These are phyloP conservation scores for Violaceomyces palustris DNA, from an alignment of 1,284 basidiomycete genomes.

Conservation along the genomic window DNA sequence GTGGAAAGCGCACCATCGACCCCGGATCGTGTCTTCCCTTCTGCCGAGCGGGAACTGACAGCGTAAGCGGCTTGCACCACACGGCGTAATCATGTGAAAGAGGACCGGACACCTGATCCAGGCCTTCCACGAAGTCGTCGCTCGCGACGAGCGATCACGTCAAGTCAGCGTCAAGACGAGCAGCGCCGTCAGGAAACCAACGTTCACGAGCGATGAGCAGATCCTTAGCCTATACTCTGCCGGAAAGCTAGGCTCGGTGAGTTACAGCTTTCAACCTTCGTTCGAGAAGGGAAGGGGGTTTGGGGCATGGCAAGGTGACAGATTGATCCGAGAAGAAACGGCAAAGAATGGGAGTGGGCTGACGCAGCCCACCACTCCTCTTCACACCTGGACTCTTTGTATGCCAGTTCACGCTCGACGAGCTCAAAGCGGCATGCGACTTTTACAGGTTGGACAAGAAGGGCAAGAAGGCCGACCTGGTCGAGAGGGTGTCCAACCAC, in stretches of 20 bases:
- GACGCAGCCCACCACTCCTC: too few species aligned
- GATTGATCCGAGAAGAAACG: too few species aligned
- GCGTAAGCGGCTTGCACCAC: not conserved
- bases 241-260: conserved; percentile 21
- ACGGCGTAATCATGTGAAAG: too few species aligned
- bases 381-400: too few species aligned
- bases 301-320: not conserved
- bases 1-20: too few species aligned
- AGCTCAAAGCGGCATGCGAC: conserved; percentile 34
- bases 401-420: conserved; percentile 23
- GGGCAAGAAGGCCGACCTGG: conserved; percentile 44
- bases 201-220: conserved; percentile 27
- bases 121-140: conserved; percentile 68
- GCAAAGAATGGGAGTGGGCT: too few species aligned
- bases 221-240: conserved; percentile 14
- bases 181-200: conserved; percentile 12
- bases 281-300: not conserved
- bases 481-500: conserved; percentile 23
- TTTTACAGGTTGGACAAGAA: conserved; percentile 33
- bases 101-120: conserved; percentile 69
- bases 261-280: not conserved
- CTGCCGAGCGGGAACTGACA: too few species aligned
- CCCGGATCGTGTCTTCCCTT: too few species aligned
- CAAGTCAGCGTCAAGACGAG: conserved; percentile 9
- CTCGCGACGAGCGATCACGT: conserved; percentile 57